Base-by-base conservation (phyloP, 2,329 filamentous ascomycete species). In the Plectosphaerella sp. region DNA sequence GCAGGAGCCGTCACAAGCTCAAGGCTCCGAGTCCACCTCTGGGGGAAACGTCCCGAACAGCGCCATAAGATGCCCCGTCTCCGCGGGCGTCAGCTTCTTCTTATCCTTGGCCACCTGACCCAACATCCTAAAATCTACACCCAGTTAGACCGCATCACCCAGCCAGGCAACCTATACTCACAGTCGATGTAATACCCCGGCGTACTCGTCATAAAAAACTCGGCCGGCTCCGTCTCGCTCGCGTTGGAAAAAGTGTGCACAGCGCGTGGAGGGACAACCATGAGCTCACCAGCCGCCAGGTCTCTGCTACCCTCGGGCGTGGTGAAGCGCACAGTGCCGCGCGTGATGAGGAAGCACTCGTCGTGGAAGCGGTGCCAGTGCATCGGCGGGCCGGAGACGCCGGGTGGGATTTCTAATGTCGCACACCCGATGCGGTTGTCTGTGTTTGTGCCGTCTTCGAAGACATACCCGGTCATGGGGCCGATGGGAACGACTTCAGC, bases 361-460 rank as follows among this genome's bases (percentile, higher is more conserved):
- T 70, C 67, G 43, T 70, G 67, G 41, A 69, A 68, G 5, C 67
- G 62, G 50, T 69, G 67, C 67, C 67, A 70, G 36, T 69, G 67
- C 67, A 70, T 67, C 14, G 66, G 67, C 28, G 67, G 67, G 2
- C 67, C 67, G 8, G 63, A 66, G 28, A 58, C 50, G 2, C 66
- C 66, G 0, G 61, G 56, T 2, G 67, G 67, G 8, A 69, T 52
- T 54, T 64, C 61, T 28, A 70, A 54, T 33, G 64, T 58, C 53
- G 69, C 59, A 42, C 58, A 61, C 36, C 64, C 64, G 51, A 70
- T 60, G 24, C 67, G 62, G 53, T 68, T 65, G 51, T 67, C 64
- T 16, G 67, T 70, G 50, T 58, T 57, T 10, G 60, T 61, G 6
- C 67, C 67, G 51, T 70, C 67, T 46, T 70, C 67, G 39, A 62